A percentile compares a stretch with the other conserved stretches of the same genome.
phyloP scores from a whole-genome alignment of 2,329 filamentous ascomycete species.

The Paecilomyces niveus region DNA sequence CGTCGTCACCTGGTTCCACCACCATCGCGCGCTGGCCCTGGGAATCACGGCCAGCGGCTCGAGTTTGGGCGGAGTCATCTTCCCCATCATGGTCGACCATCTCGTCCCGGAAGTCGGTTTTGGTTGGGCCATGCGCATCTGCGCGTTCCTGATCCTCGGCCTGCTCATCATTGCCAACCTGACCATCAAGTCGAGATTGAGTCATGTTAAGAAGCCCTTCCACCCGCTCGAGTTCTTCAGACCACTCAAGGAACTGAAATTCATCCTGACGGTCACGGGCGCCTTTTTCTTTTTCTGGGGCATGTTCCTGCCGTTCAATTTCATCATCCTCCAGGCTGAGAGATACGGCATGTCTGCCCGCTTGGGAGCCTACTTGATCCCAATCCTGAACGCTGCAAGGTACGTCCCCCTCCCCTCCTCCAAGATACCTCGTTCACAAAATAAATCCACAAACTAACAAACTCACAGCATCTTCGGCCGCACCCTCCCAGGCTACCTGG shows the following conservation, averaged over 20 bases:
- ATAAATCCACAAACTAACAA: not conserved
- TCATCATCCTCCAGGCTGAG: slow-evolving; percentile 41
- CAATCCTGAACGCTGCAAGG: slow-evolving; percentile 47
- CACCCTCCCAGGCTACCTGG: slow-evolving; percentile 23
- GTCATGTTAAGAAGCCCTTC: slow-evolving; percentile 14
- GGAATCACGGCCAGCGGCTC: slow-evolving; percentile 50
- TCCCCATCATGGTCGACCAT: slow-evolving; percentile 55
- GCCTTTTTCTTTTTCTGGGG: slow-evolving; percentile 45
- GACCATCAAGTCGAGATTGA: slow-evolving; percentile 44
- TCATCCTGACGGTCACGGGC: slow-evolving; percentile 13
- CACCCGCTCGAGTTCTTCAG: slow-evolving; percentile 11
- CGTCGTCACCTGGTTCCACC: slow-evolving; percentile 47
- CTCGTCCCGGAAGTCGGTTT: slow-evolving; percentile 49
- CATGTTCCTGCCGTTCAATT: slow-evolving; percentile 55
- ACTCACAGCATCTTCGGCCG: slow-evolving; percentile 25
- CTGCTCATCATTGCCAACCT: slow-evolving; percentile 47
- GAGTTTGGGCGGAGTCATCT: slow-evolving; percentile 52
- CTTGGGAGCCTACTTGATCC: slow-evolving; percentile 47
- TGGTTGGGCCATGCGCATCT: slow-evolving; percentile 51
- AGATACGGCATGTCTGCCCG: slow-evolving; percentile 42
- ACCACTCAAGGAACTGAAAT: slow-evolving; percentile 17
- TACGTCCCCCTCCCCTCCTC: slow-evolving; percentile 12
- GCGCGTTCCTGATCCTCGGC: slow-evolving; percentile 55
- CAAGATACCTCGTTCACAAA: not conserved
- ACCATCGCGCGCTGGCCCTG: slow-evolving; percentile 46